Conservation (phyloP, 768 basidiomycete species). For the Kwoniella heveanensis region DNA sequence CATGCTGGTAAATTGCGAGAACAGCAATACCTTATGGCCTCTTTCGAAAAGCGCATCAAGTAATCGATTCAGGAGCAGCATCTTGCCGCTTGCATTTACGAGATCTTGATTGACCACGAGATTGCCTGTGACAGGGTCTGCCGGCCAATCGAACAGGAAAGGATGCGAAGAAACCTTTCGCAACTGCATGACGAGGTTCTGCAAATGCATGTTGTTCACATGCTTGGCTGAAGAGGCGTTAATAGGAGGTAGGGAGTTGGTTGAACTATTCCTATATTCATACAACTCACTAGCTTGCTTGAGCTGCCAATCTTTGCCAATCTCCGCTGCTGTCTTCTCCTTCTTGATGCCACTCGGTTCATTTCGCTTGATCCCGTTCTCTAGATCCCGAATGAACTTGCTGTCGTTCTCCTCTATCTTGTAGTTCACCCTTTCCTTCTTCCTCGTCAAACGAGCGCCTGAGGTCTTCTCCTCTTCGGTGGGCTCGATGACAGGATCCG, state of each 20-base stretch:
- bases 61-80: conserved; percentile 90
- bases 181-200: conserved; percentile 95
- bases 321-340: conserved; percentile 61
- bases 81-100: conserved; percentile 87
- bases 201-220: conserved; percentile 88
- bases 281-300: conserved; percentile 66
- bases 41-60: conserved; percentile 76
- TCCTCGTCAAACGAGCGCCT: conserved; percentile 25
- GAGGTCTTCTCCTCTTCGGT: conserved; percentile 20
- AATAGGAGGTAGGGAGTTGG: background rate
- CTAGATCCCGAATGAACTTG: conserved; percentile 53
- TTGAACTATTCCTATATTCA: no score
- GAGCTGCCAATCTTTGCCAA: conserved; percentile 65
- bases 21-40: conserved; percentile 75
- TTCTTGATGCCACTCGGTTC: conserved; percentile 48
- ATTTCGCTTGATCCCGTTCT: conserved; percentile 44
- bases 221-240: conserved; percentile 65
- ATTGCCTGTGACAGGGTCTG: conserved; percentile 65
- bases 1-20: conserved; percentile 92
- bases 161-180: conserved; percentile 83
- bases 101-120: conserved; percentile 75
- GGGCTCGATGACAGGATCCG: conserved; percentile 35
- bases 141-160: conserved; percentile 82
- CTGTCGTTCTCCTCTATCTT: conserved; percentile 53
- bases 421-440: conserved; percentile 48